phyloP scores from a whole-genome alignment of 345 rosid genomes.

The Mercurialis annua region DNA sequence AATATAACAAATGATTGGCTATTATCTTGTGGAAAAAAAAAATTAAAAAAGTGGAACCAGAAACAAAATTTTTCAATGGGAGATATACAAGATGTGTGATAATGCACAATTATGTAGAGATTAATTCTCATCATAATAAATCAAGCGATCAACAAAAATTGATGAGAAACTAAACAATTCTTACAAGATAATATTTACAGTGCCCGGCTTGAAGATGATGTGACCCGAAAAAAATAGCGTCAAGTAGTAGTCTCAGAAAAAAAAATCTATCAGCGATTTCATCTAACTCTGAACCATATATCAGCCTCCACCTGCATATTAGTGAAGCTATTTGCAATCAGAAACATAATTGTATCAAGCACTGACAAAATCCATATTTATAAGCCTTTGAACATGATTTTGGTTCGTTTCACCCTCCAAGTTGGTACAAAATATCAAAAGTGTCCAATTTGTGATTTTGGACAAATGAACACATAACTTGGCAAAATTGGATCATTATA shows the following conservation, averaged over 20 bases:
- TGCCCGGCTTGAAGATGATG: conserved; percentile 12
- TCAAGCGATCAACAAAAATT: conserved; percentile 10
- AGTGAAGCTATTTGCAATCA: not conserved
- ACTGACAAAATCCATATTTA: not conserved
- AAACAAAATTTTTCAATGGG: conserved; percentile 4
- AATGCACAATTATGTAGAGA: conserved; percentile 16
- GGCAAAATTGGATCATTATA: no score
- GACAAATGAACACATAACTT: no score
- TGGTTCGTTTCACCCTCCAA: not conserved
- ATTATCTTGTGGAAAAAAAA: not conserved
- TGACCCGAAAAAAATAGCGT: conserved; percentile 8
- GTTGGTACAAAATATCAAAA: not conserved
- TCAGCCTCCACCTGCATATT: conserved; percentile 47
- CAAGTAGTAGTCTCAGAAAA: not conserved
- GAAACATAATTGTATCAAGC: not conserved
- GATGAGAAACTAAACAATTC: conserved; percentile 16
- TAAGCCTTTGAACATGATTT: not conserved
- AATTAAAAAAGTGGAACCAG: not conserved
- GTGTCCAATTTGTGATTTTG: no score
- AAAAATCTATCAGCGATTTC: conserved; percentile 7
- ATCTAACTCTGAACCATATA: not conserved
- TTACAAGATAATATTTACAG: conserved; percentile 27
- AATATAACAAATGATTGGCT: not conserved
- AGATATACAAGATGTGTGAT: conserved; percentile 12
- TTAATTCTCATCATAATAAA: conserved; percentile 16